Evolutionary conservation across 805 yeast species (phyloP).

Genomic region (Monosporozyma aquatica): DNA sequence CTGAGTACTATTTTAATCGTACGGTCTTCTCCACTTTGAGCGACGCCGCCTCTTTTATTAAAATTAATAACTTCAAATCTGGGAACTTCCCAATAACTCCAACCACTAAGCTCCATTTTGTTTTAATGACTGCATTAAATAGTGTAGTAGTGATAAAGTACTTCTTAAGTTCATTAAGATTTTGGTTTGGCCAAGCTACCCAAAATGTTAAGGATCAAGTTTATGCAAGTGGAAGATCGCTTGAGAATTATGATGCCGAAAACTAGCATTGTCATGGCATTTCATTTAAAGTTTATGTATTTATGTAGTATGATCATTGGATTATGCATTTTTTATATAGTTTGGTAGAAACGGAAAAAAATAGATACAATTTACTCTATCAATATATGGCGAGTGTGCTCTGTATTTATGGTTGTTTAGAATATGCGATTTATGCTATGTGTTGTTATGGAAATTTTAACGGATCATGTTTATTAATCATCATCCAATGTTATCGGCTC

Average conservation of each 20-base stretch:
- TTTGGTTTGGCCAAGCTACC: constrained; percentile 21
- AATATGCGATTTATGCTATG: constrained; percentile 1
- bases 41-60: constrained; percentile 2
- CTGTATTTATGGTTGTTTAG: too few relatives aligned
- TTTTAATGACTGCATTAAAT: not conserved
- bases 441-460: too few relatives aligned
- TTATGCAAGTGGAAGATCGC: constrained; percentile 48
- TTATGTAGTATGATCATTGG: too few relatives aligned
- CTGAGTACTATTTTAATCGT: constrained; percentile 14
- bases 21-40: constrained; percentile 9
- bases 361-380: too few relatives aligned
- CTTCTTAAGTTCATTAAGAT: constrained; percentile 4
- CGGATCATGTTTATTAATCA: too few relatives aligned
- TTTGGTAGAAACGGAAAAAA: too few relatives aligned
- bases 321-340: too few relatives aligned
- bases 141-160: not conserved
- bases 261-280: not conserved
- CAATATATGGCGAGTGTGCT: too few relatives aligned
- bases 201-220: constrained; percentile 48
- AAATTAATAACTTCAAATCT: not conserved
- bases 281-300: too few relatives aligned
- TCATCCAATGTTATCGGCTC: constrained; percentile 7
- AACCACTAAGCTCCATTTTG: not conserved
- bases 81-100: not conserved
- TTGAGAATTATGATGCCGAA: constrained; percentile 32